phyloP scores from a whole-genome alignment of 2,329 filamentous ascomycete genomes.

The Xylariaceae sp. region DNA sequence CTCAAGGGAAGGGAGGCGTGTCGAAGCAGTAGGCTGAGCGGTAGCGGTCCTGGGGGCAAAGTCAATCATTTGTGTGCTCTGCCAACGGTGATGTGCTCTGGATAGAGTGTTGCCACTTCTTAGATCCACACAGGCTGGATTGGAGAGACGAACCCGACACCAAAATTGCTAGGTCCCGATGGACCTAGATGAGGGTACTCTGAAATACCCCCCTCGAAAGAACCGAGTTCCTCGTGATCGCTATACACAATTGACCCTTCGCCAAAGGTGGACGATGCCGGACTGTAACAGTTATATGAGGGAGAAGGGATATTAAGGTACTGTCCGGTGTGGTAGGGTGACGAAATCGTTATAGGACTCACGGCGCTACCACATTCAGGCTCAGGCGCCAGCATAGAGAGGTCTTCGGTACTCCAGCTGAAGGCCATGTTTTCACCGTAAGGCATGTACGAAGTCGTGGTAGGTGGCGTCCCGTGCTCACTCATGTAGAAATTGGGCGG shows the following conservation, averaged over 20 bases:
- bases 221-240: conserved; percentile 53
- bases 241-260: conserved; percentile 59
- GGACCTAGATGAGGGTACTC: conserved; percentile 44
- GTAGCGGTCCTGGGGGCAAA: conserved; percentile 44
- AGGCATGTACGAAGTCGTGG: conserved; percentile 43
- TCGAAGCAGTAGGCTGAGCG: conserved; percentile 32
- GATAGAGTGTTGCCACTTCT: conserved; percentile 36
- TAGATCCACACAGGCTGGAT: conserved; percentile 58
- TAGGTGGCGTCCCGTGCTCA: conserved; percentile 38
- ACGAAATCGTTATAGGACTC: conserved; percentile 53
- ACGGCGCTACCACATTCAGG: conserved; percentile 43
- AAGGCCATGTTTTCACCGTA: conserved; percentile 54
- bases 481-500: conserved; percentile 49
- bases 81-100: conserved; percentile 37
- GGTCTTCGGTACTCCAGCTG: conserved; percentile 59
- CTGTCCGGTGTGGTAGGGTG: conserved; percentile 49
- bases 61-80: conserved; percentile 50
- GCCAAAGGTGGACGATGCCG: conserved; percentile 57
- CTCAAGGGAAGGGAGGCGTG: conserved; percentile 42
- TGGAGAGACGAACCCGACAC: conserved; percentile 59
- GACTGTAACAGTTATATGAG: conserved; percentile 55
- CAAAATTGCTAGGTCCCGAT: conserved; percentile 40
- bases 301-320: conserved; percentile 61
- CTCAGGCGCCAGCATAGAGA: conserved; percentile 50
- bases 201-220: conserved; percentile 44